Conservation (phyloP, 1,284 basidiomycete genomes). For the Cutaneotrichosporon sp. region DNA sequence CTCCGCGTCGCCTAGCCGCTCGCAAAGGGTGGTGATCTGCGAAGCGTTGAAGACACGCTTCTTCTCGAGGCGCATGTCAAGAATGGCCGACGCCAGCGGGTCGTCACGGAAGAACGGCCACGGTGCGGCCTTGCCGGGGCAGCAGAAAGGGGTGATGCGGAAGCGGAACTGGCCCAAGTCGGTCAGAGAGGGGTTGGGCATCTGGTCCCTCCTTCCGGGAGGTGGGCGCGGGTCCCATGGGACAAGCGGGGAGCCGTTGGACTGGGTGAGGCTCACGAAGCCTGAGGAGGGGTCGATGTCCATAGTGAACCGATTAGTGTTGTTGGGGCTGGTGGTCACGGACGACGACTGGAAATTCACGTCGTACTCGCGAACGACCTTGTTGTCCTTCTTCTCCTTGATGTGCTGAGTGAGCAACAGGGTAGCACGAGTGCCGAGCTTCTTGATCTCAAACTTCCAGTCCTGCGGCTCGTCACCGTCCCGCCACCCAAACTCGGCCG, state of each 20-base stretch:
- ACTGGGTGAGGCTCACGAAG: too few species aligned
- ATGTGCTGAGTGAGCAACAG: constrained; percentile 18
- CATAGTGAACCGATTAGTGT: too few species aligned
- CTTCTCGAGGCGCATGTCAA: constrained; percentile 20
- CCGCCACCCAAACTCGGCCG: constrained; percentile 19
- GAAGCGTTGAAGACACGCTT: constrained; percentile 26
- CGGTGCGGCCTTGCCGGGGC: constrained; percentile 25
- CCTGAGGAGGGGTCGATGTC: too few species aligned
- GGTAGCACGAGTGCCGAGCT: too few species aligned
- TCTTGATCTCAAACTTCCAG: constrained; percentile 29
- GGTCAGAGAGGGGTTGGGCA: too few species aligned
- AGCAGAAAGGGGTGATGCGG: constrained; percentile 38
- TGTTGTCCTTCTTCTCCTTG: too few species aligned
- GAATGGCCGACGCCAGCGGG: constrained; percentile 30
- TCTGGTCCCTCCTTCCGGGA: too few species aligned
- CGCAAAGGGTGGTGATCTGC: constrained; percentile 26
- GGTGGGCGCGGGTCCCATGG: too few species aligned
- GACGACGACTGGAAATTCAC: too few species aligned
- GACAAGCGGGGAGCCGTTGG: too few species aligned
- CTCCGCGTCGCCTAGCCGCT: constrained; percentile 14
- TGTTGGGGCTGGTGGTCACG: too few species aligned
- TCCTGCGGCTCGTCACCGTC: constrained; percentile 26
- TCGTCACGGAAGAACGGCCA: constrained; percentile 42
- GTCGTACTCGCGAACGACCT: too few species aligned
- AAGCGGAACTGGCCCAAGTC: background rate